phyloP scores from a whole-genome alignment of 1,284 basidiomycete genomes.

The Leccinum angustisporum region DNA sequence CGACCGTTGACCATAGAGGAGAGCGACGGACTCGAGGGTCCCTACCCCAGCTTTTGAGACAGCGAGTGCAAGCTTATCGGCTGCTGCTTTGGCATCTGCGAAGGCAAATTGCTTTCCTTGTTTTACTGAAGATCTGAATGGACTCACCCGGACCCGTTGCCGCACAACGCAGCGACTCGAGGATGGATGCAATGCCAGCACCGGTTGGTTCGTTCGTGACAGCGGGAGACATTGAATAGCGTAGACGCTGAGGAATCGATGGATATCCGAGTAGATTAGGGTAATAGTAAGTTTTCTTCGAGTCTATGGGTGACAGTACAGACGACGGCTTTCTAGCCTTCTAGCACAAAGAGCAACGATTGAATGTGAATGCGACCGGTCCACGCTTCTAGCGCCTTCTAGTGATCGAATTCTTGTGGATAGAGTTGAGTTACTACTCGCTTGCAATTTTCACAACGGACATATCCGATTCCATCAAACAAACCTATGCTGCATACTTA shows the following conservation, averaged over 20 bases:
- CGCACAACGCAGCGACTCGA: slow-evolving; percentile 65
- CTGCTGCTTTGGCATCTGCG: slow-evolving; percentile 76
- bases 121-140: slow-evolving; percentile 4
- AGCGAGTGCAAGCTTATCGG: slow-evolving; percentile 73
- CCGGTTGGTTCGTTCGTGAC: slow-evolving; percentile 45
- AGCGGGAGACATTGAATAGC: slow-evolving; percentile 52
- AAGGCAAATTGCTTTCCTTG: slow-evolving; percentile 7
- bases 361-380: not conserved
- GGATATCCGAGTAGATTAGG: slow-evolving; percentile 26
- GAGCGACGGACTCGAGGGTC: slow-evolving; percentile 54
- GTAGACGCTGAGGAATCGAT: slow-evolving; percentile 8
- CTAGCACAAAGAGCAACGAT: not conserved
- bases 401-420: not conserved
- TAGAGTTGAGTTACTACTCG: not conserved
- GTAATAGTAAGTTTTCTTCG: slow-evolving; percentile 16
- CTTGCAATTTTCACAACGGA: not conserved
- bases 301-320: slow-evolving; percentile 27
- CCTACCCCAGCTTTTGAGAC: slow-evolving; percentile 64
- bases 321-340: not conserved
- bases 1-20: slow-evolving; percentile 9
- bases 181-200: slow-evolving; percentile 49
- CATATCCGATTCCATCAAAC: not conserved
- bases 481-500: slow-evolving; percentile 2
- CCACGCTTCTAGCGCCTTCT: slow-evolving; percentile 1
- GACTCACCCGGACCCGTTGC: slow-evolving; percentile 70